These are phyloP conservation scores for Hypoxylon sp. DNA, from an alignment of 2,329 filamentous ascomycete genomes.

Conservation along the genomic window DNA sequence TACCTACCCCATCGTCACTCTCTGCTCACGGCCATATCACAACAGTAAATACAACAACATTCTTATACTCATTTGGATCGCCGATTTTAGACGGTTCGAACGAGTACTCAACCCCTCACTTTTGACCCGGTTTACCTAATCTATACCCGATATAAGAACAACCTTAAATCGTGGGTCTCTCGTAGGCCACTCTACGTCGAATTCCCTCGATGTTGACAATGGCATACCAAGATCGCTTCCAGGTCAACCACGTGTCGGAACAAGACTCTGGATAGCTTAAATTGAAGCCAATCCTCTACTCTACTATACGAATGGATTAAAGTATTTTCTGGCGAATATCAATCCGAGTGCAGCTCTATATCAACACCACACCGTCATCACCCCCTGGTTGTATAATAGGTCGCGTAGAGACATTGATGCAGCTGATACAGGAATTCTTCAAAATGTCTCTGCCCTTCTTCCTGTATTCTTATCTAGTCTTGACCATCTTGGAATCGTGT, in stretches of 20 bases:
- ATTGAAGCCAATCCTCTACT: slow-evolving; percentile 24
- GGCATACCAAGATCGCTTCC: slow-evolving; percentile 12
- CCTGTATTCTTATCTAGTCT: slow-evolving; percentile 5
- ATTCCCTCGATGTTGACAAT: slow-evolving; percentile 46
- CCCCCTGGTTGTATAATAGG: slow-evolving; percentile 38
- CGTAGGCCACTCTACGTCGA: slow-evolving; percentile 44
- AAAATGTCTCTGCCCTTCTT: slow-evolving; percentile 16
- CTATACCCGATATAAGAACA: slow-evolving; percentile 36
- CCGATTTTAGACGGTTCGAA: slow-evolving; percentile 56
- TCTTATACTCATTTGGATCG: slow-evolving; percentile 76
- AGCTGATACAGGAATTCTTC: slow-evolving; percentile 25
- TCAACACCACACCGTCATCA: slow-evolving; percentile 27
- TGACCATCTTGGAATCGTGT: slow-evolving; percentile 10
- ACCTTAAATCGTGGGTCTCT: slow-evolving; percentile 35
- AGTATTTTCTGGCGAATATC: slow-evolving; percentile 16
- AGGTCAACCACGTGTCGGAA: slow-evolving; percentile 31
- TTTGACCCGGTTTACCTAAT: slow-evolving; percentile 40
- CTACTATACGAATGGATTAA: slow-evolving; percentile 22
- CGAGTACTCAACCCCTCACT: slow-evolving; percentile 52
- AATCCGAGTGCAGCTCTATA: slow-evolving; percentile 44
- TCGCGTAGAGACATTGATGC: slow-evolving; percentile 27
- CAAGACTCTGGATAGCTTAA: slow-evolving; percentile 10
- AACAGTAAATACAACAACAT: slow-evolving; percentile 59
- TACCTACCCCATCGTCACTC: slow-evolving; percentile 52
- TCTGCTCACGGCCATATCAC: slow-evolving; percentile 39